Evolutionary conservation across 345 rosid species (phyloP).

Genomic region (Gossypioides kirkii): DNA sequence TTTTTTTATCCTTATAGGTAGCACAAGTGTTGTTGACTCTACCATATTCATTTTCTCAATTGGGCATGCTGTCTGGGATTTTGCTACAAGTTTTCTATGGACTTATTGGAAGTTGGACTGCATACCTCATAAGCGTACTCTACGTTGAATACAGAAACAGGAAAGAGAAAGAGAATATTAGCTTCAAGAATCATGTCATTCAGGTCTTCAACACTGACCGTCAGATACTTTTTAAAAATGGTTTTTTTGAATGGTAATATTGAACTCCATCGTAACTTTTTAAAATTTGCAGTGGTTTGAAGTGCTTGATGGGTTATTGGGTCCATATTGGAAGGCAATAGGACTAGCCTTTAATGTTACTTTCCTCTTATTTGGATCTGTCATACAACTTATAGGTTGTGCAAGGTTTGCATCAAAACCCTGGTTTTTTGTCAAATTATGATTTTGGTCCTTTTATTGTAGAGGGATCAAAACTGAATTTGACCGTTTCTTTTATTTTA

Average conservation of each 20-base stretch:
- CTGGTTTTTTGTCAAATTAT: neutral
- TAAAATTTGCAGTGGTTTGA: constrained; percentile 77
- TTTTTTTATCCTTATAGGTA: constrained; percentile 35
- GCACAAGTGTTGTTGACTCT: constrained; percentile 92
- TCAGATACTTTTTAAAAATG: too few species aligned
- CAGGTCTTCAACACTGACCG: constrained; percentile 31
- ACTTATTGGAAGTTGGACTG: constrained; percentile 93
- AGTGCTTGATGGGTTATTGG: constrained; percentile 91
- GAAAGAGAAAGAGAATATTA: constrained; percentile 90
- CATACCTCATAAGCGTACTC: constrained; percentile 93
- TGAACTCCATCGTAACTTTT: too few species aligned
- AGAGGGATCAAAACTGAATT: neutral
- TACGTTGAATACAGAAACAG: constrained; percentile 85
- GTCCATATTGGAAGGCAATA: constrained; percentile 89
- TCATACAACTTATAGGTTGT: constrained; percentile 95
- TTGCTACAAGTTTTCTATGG: constrained; percentile 87
- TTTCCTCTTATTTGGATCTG: constrained; percentile 92
- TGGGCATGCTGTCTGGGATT: constrained; percentile 90
- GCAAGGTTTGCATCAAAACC: constrained; percentile 51
- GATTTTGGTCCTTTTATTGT: neutral
- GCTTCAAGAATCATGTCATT: constrained; percentile 92
- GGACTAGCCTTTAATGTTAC: constrained; percentile 99
- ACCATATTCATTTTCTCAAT: constrained; percentile 95
- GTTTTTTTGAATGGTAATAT: rapidly evolving
- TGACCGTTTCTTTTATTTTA: neutral